phyloP scores from a whole-genome alignment of 495 filamentous ascomycete species.

The Penicillium flavigenum region DNA sequence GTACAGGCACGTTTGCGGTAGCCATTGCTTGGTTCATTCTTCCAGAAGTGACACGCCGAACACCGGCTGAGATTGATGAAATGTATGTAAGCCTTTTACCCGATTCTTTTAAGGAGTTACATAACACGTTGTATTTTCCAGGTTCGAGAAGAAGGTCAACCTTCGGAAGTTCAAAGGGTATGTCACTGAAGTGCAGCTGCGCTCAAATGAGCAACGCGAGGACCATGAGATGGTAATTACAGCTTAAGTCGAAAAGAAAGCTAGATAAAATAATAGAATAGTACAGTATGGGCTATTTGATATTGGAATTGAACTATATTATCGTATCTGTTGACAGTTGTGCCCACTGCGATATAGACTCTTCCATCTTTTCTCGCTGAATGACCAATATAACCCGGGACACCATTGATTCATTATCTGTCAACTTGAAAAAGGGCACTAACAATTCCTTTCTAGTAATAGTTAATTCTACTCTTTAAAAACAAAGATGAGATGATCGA shows the following conservation, averaged over 20 bases:
- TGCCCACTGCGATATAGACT: no score
- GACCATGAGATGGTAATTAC: not conserved
- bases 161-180: constrained; percentile 36
- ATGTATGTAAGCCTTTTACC: constrained; percentile 23
- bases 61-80: constrained; percentile 42
- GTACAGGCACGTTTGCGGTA: constrained; percentile 29
- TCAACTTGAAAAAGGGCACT: no score
- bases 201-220: constrained; percentile 17
- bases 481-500: constrained; percentile 16
- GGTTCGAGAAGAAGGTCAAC: constrained; percentile 36
- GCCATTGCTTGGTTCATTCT: constrained; percentile 43
- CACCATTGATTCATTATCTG: no score
- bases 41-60: constrained; percentile 36
- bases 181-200: constrained; percentile 34
- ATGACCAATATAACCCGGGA: no score
- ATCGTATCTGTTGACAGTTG: no score
- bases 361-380: no score
- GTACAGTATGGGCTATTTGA: no score
- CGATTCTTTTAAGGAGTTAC: not conserved
- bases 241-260: not conserved
- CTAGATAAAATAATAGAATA: not conserved
- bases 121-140: constrained; percentile 3
- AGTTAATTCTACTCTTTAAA: no score
- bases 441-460: no score
- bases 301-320: no score